These are phyloP conservation scores for Flueggea neowawraea DNA, from an alignment of 441 rosid genomes.

Conservation along the genomic window DNA sequence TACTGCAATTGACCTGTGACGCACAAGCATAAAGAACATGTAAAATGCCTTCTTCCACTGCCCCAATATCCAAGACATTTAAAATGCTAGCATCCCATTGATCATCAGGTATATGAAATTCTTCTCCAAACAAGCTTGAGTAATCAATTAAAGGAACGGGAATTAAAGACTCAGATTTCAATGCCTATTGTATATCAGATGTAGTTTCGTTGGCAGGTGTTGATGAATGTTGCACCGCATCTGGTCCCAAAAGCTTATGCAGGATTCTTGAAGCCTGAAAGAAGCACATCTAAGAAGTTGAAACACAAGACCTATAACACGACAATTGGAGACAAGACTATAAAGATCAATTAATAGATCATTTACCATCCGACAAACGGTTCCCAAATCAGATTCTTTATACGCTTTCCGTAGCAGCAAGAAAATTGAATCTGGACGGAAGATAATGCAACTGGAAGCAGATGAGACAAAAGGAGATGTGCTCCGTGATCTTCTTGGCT, in stretches of 20 bases:
- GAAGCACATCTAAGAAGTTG: conserved; percentile 15
- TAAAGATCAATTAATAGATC: conserved; percentile 15
- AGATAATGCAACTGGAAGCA: conserved; percentile 50
- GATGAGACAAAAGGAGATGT: conserved; percentile 36
- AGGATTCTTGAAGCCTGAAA: conserved; percentile 69
- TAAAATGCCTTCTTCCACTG: conserved; percentile 86
- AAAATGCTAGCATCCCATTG: conserved; percentile 54
- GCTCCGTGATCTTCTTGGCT: conserved; percentile 78
- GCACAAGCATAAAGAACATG: conserved; percentile 91
- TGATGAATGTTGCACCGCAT: conserved; percentile 35
- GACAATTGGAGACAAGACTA: conserved; percentile 16
- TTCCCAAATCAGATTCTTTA: conserved; percentile 59
- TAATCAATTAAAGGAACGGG: conserved; percentile 48
- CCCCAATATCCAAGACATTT: conserved; percentile 61
- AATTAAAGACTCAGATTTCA: conserved; percentile 38
- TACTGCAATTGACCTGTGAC: conserved; percentile 69
- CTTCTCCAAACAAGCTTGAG: conserved; percentile 78
- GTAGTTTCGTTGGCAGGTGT: conserved; percentile 29
- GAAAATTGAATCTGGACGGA: conserved; percentile 67
- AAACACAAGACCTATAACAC: conserved; percentile 12
- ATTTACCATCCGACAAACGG: conserved; percentile 64
- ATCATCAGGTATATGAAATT: conserved; percentile 53
- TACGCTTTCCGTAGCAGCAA: conserved; percentile 67
- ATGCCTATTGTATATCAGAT: conserved; percentile 39
- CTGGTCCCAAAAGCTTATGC: conserved; percentile 56